These are phyloP conservation scores for Sporothrix brunneoviolacea DNA, from an alignment of 2,329 filamentous ascomycete species.

Conservation along the genomic window DNA sequence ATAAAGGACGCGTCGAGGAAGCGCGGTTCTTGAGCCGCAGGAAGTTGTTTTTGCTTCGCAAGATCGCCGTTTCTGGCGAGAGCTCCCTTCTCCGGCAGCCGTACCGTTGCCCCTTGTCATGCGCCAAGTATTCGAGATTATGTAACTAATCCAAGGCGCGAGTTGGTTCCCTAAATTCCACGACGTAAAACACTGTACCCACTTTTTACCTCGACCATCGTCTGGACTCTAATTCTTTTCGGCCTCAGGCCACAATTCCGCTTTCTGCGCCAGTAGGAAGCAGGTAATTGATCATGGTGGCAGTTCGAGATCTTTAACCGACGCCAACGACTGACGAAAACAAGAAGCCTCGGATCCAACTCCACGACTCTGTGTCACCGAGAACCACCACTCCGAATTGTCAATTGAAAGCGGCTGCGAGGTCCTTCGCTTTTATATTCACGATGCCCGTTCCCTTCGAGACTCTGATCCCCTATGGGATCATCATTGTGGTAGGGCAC, in stretches of 20 bases:
- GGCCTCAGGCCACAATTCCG: constrained; percentile 13
- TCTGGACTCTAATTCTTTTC: background rate
- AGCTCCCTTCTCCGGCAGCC: background rate
- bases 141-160: background rate
- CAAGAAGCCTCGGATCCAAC: background rate
- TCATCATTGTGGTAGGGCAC: constrained; percentile 51
- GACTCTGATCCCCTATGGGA: constrained; percentile 56
- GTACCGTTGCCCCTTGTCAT: background rate
- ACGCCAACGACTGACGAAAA: background rate
- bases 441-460: constrained; percentile 60
- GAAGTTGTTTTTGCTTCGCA: constrained; percentile 5
- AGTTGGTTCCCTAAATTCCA: too few relatives aligned
- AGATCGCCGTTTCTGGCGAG: constrained; percentile 10
- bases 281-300: constrained; percentile 10
- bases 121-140: background rate
- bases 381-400: constrained; percentile 12
- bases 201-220: too few relatives aligned
- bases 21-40: background rate
- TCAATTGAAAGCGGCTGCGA: constrained; percentile 8
- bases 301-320: constrained; percentile 4
- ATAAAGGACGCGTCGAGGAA: constrained; percentile 17
- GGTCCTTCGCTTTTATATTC: constrained; percentile 16
- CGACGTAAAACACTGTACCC: too few relatives aligned
- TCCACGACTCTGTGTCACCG: too few relatives aligned
- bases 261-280: constrained; percentile 13